A percentile compares a stretch with the other conserved stretches of the same genome.
Evolutionary conservation across 768 basidiomycete species (phyloP).

Genomic region (Rhizopogon roseolus): DNA sequence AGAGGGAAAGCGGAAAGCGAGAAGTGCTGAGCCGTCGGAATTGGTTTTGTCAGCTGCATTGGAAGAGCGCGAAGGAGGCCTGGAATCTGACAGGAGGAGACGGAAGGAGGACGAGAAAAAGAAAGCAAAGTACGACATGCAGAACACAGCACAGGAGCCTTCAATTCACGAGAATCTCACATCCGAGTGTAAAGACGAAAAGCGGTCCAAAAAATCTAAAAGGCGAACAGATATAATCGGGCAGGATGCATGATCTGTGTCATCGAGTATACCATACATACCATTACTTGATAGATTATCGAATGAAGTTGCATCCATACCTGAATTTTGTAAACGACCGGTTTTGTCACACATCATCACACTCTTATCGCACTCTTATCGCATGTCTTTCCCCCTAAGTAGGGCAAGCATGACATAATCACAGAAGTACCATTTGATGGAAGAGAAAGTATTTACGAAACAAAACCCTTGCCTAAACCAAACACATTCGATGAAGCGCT

Average conservation of each 20-base stretch:
- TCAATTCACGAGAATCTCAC: background rate
- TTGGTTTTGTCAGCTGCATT: background rate
- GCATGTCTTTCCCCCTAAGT: too few relatives aligned
- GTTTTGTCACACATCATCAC: too few relatives aligned
- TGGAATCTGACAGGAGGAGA: constrained; percentile 10
- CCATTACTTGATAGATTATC: background rate
- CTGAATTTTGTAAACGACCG: too few relatives aligned
- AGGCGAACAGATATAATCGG: background rate
- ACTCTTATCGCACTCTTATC: too few relatives aligned
- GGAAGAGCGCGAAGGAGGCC: constrained; percentile 13
- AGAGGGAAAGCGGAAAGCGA: background rate
- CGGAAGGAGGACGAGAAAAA: constrained; percentile 5
- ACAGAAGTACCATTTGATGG: too few relatives aligned
- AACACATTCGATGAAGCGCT: too few relatives aligned
- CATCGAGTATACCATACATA: background rate
- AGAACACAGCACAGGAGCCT: background rate
- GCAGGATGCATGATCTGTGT: background rate
- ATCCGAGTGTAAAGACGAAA: background rate
- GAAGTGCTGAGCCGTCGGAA: constrained; percentile 3
- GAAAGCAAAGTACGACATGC: background rate
- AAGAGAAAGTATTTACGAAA: too few relatives aligned
- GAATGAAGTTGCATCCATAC: background rate
- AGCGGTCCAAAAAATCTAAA: constrained; percentile 6
- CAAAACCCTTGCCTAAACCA: too few relatives aligned
- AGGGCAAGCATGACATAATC: too few relatives aligned